Evolutionary conservation across 164 flowering plant species (phyloP).

Genomic region (Sedum album): DNA sequence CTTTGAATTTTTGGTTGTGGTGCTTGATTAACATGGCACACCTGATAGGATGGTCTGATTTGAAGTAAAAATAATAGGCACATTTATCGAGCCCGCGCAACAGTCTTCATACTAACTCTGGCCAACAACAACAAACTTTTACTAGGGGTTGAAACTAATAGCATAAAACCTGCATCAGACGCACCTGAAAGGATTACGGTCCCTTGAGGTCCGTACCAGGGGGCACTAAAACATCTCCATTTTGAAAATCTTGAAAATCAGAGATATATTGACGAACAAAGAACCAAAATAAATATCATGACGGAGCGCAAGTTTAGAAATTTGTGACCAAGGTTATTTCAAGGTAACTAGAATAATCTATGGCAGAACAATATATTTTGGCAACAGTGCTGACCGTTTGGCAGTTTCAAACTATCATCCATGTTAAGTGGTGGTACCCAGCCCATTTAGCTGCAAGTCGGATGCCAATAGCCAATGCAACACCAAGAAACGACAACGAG

Average conservation of each 20-base stretch:
- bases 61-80: background rate
- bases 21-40: too few species aligned
- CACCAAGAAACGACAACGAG: conserved; percentile 50
- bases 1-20: background rate
- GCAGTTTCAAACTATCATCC: conserved; percentile 65
- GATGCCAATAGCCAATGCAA: conserved; percentile 64
- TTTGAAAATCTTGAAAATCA: background rate
- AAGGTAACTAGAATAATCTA: background rate
- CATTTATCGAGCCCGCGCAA: background rate
- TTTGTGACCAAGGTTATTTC: background rate
- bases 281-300: background rate
- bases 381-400: background rate
- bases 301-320: background rate
- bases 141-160: background rate
- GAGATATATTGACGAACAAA: background rate
- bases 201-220: background rate
- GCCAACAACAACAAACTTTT: background rate
- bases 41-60: background rate
- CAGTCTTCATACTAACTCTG: background rate
- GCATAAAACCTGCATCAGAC: background rate
- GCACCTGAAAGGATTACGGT: background rate
- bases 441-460: conserved; percentile 71
- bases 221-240: background rate
- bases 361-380: background rate
- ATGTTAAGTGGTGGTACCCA: conserved; percentile 78